Evolutionary conservation across 83 land plant genomes (phyloP).

Genomic region (Larix sibirica): DNA sequence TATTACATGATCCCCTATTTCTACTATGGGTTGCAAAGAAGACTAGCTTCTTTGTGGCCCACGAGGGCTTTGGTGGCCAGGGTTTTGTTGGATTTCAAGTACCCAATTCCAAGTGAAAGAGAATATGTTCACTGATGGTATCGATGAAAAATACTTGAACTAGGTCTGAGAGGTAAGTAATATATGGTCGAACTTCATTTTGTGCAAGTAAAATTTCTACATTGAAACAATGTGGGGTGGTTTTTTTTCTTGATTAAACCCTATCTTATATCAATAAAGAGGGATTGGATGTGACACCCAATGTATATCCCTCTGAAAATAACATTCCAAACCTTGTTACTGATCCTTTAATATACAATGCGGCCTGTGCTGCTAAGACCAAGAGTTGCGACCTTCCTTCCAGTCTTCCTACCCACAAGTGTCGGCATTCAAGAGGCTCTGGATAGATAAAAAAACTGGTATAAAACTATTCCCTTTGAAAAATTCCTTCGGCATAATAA

Average conservation of each 20-base stretch:
- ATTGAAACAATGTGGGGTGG: too few species aligned
- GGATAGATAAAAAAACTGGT: too few species aligned
- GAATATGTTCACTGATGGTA: slow-evolving; percentile 93
- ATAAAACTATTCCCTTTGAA: too few species aligned
- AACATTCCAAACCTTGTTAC: slow-evolving; percentile 12
- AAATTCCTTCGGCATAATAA: too few species aligned
- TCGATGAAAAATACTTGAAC: slow-evolving; percentile 80
- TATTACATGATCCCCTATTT: too few species aligned
- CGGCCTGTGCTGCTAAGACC: neutral
- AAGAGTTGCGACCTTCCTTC: slow-evolving; percentile 5
- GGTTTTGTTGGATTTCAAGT: too few species aligned
- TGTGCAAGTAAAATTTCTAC: neutral
- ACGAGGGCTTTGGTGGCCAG: too few species aligned
- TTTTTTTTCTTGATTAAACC: too few species aligned
- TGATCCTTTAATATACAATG: slow-evolving; percentile 1
- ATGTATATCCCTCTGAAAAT: neutral
- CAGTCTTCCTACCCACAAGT: neutral
- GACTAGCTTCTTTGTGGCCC: too few species aligned
- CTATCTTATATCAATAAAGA: neutral
- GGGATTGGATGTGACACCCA: neutral
- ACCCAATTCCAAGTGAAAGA: too few species aligned
- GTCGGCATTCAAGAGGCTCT: neutral
- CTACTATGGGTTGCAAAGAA: too few species aligned
- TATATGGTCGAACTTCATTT: neutral
- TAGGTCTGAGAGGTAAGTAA: slow-evolving; percentile 83